Evolutionary conservation across 768 basidiomycete genomes (phyloP).

Genomic region (Xanthoconium stramineum): DNA sequence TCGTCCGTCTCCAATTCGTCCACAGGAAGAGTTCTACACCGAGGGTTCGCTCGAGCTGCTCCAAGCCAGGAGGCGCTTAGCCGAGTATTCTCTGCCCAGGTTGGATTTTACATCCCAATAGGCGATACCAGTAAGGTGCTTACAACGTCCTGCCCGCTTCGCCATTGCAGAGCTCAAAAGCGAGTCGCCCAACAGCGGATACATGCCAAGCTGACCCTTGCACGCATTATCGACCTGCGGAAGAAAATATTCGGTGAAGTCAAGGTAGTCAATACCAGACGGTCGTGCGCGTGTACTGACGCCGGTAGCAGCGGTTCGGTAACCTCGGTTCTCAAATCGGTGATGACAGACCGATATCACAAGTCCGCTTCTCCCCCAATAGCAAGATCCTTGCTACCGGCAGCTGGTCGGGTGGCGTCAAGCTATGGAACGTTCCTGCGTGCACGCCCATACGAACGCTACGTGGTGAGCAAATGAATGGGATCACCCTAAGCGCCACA

Average conservation of each 20-base stretch:
- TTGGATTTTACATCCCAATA: constrained; percentile 65
- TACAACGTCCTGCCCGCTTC: constrained; percentile 48
- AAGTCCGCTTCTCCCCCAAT: constrained; percentile 93
- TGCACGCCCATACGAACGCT: constrained; percentile 77
- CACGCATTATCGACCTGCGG: constrained; percentile 86
- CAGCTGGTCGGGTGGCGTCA: constrained; percentile 94
- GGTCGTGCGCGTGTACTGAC: neutral
- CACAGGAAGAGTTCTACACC: constrained; percentile 92
- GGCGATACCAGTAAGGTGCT: constrained; percentile 68
- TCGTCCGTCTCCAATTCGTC: constrained; percentile 2
- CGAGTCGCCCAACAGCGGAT: constrained; percentile 89
- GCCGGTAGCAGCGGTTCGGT: constrained; percentile 63
- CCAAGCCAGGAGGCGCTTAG: constrained; percentile 79
- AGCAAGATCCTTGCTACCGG: constrained; percentile 85
- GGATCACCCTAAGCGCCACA: neutral
- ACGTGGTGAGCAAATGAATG: constrained; percentile 50
- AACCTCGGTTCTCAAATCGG: constrained; percentile 98
- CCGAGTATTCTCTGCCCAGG: constrained; percentile 95
- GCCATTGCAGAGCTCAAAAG: constrained; percentile 84
- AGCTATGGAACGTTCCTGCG: constrained; percentile 92
- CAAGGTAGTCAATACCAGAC: constrained; percentile 53
- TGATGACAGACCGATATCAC: constrained; percentile 90
- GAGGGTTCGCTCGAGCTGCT: constrained; percentile 86
- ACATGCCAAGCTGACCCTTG: constrained; percentile 84
- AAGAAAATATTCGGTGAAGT: constrained; percentile 88